These are phyloP conservation scores for Suillus lakei DNA, from an alignment of 768 basidiomycete species.

Conservation along the genomic window DNA sequence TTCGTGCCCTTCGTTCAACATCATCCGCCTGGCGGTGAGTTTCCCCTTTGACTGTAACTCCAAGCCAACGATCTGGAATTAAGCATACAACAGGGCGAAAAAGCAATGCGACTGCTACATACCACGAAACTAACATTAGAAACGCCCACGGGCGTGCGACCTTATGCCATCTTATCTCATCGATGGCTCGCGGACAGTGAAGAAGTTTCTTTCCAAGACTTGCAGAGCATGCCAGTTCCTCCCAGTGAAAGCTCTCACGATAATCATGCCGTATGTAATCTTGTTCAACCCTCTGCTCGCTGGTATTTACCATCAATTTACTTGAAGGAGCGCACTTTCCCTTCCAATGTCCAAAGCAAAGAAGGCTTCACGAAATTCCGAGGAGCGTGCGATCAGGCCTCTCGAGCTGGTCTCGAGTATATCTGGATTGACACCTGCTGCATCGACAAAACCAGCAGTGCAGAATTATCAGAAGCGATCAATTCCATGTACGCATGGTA, in stretches of 20 bases:
- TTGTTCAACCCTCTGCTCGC: background rate
- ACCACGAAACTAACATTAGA: background rate
- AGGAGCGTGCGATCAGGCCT: conserved; percentile 6
- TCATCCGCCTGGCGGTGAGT: background rate
- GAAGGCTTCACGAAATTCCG: conserved; percentile 12
- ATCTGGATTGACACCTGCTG: conserved; percentile 26
- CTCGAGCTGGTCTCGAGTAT: conserved; percentile 8
- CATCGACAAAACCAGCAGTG: conserved; percentile 24
- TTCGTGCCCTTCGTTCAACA: no score
- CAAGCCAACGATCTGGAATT: background rate
- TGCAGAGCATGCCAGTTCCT: background rate
- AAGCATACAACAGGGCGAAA: background rate
- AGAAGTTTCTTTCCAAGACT: conserved; percentile 15
- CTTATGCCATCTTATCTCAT: conserved; percentile 10
- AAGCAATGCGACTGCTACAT: conserved; percentile 4
- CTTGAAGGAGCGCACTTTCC: background rate
- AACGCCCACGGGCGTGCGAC: background rate
- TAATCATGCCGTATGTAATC: background rate
- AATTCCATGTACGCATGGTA: conserved; percentile 27
- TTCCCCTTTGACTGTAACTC: background rate
- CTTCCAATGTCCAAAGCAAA: background rate
- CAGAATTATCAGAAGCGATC: conserved; percentile 25
- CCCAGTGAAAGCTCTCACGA: background rate
- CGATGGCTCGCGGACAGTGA: conserved; percentile 5
- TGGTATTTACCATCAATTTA: background rate